Evolutionary conservation across 441 rosid genomes (phyloP), one percentile per base, ranked within the genome.

Genomic region (Euphorbia schlechtendalii): DNA sequence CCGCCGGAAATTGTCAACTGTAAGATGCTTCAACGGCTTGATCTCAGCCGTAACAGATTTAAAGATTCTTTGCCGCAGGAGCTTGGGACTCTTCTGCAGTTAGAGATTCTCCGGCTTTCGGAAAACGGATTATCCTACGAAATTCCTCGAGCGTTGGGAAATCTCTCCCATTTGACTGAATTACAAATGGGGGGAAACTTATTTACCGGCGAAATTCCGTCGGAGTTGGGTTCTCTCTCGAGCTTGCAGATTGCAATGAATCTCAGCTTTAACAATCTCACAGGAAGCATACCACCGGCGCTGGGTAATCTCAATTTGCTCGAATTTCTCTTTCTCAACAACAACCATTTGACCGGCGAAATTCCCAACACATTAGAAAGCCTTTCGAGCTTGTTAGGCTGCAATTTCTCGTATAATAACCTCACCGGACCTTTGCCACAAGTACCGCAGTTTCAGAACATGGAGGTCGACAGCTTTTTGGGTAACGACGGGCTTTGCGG

Each of bases 181-280:
- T 72, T 94, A 73, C 94, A 91, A 77, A 89, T 94, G 99, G 99
- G 99, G 24, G 91, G 89, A 61, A 94, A 94, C 77, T 73, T 74
- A 59, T 85, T 94, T 73, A 87, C 91, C 18, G 89, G 94, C 14
- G 80, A 77, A 64, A 87, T 94, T 67, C 99, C 96, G 22, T 66
- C 74, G 5, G 82, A 85, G 77, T 72, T 91, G 65, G 99, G 98
- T 69, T 75, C 69, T 59, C 90, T 94, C 68, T 87, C 96, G 9
- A 84, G 96, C 83, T 82, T 94, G 74, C 96, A 91, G 74, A 94
- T 94, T 69, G 98, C 96, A 41, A 71, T 91, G 92, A 91, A 94
- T 79, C 84, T 94, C 69, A 91, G 99, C 70, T 69, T 82, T 73
- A 94, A 94, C 56, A 73, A 74, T 21, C 85, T 91, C 67, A 75